Evolutionary conservation across 2,329 filamentous ascomycete species (phyloP), one percentile per base, ranked within the genome.

Genomic region (Saccharata proteae): DNA sequence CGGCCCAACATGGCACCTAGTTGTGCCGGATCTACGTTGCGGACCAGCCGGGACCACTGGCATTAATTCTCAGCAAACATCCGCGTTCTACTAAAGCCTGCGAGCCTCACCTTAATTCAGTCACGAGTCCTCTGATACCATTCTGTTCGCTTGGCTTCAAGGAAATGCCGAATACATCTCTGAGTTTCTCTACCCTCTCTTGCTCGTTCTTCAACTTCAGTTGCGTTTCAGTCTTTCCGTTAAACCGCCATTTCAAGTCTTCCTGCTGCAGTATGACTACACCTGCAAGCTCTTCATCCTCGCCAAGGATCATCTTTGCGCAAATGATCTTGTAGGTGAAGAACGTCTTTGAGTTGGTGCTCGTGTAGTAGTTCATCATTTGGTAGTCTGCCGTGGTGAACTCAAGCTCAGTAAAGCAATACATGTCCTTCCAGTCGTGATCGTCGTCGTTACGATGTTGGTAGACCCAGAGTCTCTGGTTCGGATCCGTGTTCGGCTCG

Each of bases 371-470:
- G 29, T 52, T 55, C 45, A 54, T 50, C 17, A 50, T 16, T 7
- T 26, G 35, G 31, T 51, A 56, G 30, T 57, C 54, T 12, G 35
- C 38, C 0, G 45, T 47, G 11, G 49, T 37, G 33, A 55, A 57
- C 28, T 56, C 54, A 3, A 56, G 38, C 40, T 57, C 54, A 10
- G 67, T 65, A 49, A 84, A 85, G 38, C 65, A 70, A 49, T 81
- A 82, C 28, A 64, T 67, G 2, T 68, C 58, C 14, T 64, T 58
- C 71, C 77, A 85, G 2, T 60, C 57, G 27, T 52, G 56, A 1
- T 64, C 54, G 0, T 51, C 45, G 12, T 50, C 41, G 4, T 40
- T 43, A 3, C 45, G 45, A 36, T 48, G 46, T 41, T 63, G 55
- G 31, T 57, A 62, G 7, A 61, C 54, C 61, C 61, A 64, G 4